Evolutionary conservation across 495 filamentous ascomycete species (phyloP), one percentile per base, ranked within the genome.

Genomic region (Xylaria nigripes): DNA sequence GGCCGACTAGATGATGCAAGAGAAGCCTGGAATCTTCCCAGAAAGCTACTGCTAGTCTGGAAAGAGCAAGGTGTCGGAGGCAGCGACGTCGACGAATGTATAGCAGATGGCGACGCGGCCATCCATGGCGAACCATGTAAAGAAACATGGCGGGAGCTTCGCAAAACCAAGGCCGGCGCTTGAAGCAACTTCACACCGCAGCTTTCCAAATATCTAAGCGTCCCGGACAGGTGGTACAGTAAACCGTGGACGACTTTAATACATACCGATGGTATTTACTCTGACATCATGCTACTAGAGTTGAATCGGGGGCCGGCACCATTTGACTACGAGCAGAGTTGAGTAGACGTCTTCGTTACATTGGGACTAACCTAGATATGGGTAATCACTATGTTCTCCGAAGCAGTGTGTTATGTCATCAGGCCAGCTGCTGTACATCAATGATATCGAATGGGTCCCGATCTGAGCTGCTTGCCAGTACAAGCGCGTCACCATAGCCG

Each of bases 391-490:
- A 40, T 34, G 21, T 27, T 0, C 13, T 15, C 15, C 10, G 23
- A 27, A 34, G 6, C 27, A 25, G 1, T 13, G 15, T 18, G 10
- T 16, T 47, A 22, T n/a, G 29, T 30, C 23, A 43, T 49, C 47
- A 60, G 32, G 52, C 59, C 16, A 64, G 50, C 16, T 48, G 45
- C 41, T 55, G 51, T 22, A 71, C 68, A 47, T 69, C 68, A 57
- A 76, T 68, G 19, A 79, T 73, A 62, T 74, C 69, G 61, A 71
- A 81, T 3, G 78, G 78, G 62, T 98, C 93, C 30, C 79, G 75
- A 72, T 98, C 93, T 48, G 70, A 74, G 64, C 85, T 77, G 65
- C 89, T 95, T 44, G 93, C 82, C 57, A 82, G 62, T 36, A 97
- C 83, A 48, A 81, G 72, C 16, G 85, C 71, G 54, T 73, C 69